Percentiles rank a stretch among this genome's conserved stretches.
Evolutionary conservation across 495 filamentous ascomycete genomes (phyloP).

Genomic region (Aspergillus carlsbadensis): DNA sequence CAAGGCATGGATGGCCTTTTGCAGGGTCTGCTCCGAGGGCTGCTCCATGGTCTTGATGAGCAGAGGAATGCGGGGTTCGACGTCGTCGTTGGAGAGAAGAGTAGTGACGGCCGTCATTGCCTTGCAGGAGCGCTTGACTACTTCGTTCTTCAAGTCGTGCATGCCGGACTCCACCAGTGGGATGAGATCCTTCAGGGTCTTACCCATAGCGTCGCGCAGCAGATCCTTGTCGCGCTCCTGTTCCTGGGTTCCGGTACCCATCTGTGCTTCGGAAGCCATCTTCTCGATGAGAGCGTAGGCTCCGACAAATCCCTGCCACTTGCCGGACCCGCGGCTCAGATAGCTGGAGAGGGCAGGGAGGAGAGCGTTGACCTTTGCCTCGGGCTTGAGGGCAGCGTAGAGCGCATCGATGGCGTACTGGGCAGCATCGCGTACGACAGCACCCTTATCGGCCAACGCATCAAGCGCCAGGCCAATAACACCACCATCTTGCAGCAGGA

Average conservation of each 20-base stretch:
- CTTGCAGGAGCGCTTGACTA: constrained; percentile 82
- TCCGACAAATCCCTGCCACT: constrained; percentile 94
- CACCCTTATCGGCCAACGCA: constrained; percentile 83
- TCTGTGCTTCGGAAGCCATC: constrained; percentile 90
- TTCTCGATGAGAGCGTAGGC: constrained; percentile 78
- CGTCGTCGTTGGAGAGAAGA: constrained; percentile 95
- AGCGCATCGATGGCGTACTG: constrained; percentile 93
- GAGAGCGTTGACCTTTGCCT: constrained; percentile 77
- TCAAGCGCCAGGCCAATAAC: constrained; percentile 75
- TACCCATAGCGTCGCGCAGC: constrained; percentile 87
- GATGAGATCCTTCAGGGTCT: constrained; percentile 84
- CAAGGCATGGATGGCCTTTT: constrained; percentile 94
- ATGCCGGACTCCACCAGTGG: constrained; percentile 90
- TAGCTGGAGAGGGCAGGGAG: constrained; percentile 72
- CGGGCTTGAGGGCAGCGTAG: constrained; percentile 72
- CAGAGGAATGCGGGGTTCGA: constrained; percentile 87
- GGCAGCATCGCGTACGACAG: constrained; percentile 83
- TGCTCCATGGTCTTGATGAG: constrained; percentile 95
- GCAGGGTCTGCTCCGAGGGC: constrained; percentile 80
- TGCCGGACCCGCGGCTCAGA: constrained; percentile 74
- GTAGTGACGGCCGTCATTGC: constrained; percentile 89
- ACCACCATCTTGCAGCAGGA: constrained; percentile 76
- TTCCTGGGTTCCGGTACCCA: constrained; percentile 74
- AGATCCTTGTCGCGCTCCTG: constrained; percentile 83
- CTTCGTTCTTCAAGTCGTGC: constrained; percentile 93